A percentile compares a stretch with the other conserved stretches of the same genome.
Evolutionary conservation across 495 filamentous ascomycete species (phyloP).

Genomic region (Rusavskia elegans): DNA sequence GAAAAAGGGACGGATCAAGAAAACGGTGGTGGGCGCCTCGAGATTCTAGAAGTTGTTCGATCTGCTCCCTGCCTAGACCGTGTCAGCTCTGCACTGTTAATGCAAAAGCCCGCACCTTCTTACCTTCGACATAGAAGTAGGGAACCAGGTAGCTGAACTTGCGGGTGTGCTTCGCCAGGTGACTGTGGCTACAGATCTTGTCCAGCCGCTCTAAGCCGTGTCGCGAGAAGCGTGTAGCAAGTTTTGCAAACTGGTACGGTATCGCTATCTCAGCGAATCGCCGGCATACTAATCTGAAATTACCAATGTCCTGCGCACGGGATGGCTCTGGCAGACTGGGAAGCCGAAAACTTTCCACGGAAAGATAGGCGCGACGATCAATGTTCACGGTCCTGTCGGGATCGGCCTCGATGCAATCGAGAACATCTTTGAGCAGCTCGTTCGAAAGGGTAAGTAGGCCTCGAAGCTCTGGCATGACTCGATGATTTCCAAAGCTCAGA

Average conservation of each 20-base stretch:
- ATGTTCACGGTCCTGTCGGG: conserved; percentile 28
- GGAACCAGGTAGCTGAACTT: conserved; percentile 60
- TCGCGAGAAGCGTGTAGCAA: conserved; percentile 43
- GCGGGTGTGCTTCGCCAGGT: conserved; percentile 44
- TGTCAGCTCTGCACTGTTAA: conserved; percentile 1
- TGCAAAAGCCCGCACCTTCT: not conserved
- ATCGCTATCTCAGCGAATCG: conserved; percentile 46
- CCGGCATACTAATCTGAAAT: conserved; percentile 42
- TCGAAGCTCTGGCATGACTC: conserved; percentile 8
- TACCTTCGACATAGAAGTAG: conserved; percentile 43
- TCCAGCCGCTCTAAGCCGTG: conserved; percentile 42
- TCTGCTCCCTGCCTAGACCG: conserved; percentile 18
- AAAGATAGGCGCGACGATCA: conserved; percentile 34
- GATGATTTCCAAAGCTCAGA: not conserved
- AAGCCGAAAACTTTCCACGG: conserved; percentile 36
- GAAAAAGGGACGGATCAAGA: conserved; percentile 22
- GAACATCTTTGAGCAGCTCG: conserved; percentile 45
- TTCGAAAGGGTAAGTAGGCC: conserved; percentile 37
- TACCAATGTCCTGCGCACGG: conserved; percentile 26
- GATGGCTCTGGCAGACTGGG: conserved; percentile 25
- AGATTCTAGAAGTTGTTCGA: conserved; percentile 16
- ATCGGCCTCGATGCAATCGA: conserved; percentile 34
- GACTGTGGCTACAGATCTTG: conserved; percentile 25
- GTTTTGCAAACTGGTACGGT: conserved; percentile 40
- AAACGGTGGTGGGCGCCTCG: conserved; percentile 12